Evolutionary conservation across 1,284 basidiomycete genomes (phyloP), one percentile per base, ranked within the genome.

Genomic region (Puccinia novopanici): DNA sequence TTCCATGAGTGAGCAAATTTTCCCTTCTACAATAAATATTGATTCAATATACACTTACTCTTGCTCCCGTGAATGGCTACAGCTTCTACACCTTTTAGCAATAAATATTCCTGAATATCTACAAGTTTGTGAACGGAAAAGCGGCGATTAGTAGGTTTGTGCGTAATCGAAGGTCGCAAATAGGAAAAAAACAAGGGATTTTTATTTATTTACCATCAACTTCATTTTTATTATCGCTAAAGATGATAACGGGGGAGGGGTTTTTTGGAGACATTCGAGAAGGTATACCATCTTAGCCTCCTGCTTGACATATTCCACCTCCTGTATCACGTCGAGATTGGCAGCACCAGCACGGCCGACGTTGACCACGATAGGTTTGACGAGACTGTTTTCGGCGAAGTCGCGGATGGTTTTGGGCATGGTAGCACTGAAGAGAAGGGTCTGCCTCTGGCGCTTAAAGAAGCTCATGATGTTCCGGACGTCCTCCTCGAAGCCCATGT

Each of bases 231-330:
- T 97, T 98, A 86, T 99, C 96, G 83, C 93, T 95, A 86, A 99
- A 99, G 79, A 99, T 91, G 86, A 99, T 98, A 77, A 97, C 95
- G 0, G 97, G 97, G 15, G 97, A 0, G 97, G 92, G 0, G 97
- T 99, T 88, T 99, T 99, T 85, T 99, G 97, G 81, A 99, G 86
- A 86, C 95, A 97, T 86, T 99, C 97, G 65, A 99, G 88, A 19
- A 99, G 89, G 85, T 98, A 98, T 0, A 98, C 94, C 96, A 99
- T 98, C 87, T 99, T 99, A 0, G 96, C 95, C 86, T 99, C 97
- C 84, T 96, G 94, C 87, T 98, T 98, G 83, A 99, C 97, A 84
- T 97, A 98, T 87, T 99, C 97, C 30, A 99, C 94, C 70, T 98
- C 93, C 85, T 99, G 97, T 59, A 99, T 89, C 15, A 99, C 94